Base-by-base conservation (phyloP, 441 rosid species). In the Croton laevigatus region DNA sequence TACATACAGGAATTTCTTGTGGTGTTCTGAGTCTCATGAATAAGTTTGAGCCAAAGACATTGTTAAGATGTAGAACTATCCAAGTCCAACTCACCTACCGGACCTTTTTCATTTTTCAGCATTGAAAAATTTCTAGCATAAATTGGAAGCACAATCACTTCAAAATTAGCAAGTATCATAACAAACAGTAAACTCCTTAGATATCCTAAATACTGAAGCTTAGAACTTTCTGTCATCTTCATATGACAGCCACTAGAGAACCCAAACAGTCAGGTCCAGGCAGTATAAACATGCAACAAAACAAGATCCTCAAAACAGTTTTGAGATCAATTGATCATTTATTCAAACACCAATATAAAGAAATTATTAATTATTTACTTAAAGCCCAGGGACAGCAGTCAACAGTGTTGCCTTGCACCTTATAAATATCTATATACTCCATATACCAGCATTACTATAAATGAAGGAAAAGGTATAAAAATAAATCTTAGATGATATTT, bases 321-420 rank as follows among this genome's bases (percentile, higher is more conserved):
- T 4, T 6, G 7, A 20, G 8, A 22, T 34, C 10, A 14, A 53
- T 46, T 64, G 16, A 2, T 2, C 8, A 46, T 1, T n/a, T 0
- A 20, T 0, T 10, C 3, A 48, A n/a, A 13, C 16, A 17, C 48
- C 42, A 13, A 59, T 4, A 14, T 13, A 49, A n/a, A 49, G 53
- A 49, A 12, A 3, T 0, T 49, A 14, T 48, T 45, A 12, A 48
- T 12, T 48, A 12, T 4, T 3, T 16, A 17, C 20, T 69, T 59
- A 38, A 2, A 7, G 58, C 44, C 37, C 62, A 44, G 2, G 32
- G 32, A 27, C 32, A n/a, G 62, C 14, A 53, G 64, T 20, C 34
- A 64, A 57, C 46, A 72, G 17, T 27, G 46, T 23, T 34, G 22
- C 46, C 5, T 57, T 68, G 54, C 63, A 37, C 38, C 49, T 45